Base-by-base conservation (phyloP, 2,329 filamentous ascomycete species). In the Diaporthe amygdali region DNA sequence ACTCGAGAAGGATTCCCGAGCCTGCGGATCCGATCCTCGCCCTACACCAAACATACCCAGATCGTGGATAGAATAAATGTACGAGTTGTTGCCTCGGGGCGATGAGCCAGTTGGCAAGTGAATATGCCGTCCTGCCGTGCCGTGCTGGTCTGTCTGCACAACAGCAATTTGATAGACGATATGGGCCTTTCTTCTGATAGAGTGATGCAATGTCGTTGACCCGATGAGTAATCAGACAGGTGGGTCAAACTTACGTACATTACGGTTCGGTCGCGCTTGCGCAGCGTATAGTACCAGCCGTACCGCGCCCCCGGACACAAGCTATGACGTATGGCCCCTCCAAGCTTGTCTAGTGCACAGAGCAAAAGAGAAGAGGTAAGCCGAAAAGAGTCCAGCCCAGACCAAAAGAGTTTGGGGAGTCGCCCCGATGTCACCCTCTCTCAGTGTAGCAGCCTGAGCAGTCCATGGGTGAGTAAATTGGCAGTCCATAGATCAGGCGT, bases 301-400 rank as follows among this genome's bases (percentile, higher is more conserved):
- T n/a, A n/a, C n/a, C n/a, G n/a, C n/a, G n/a, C 37, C 9, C 15
- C 9, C 15, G 8, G 22, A 10, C 22, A 27, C 37, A 17, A 27
- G 56, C 22, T 63, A 63, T 63, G 59, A 63, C 59, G 59, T 63
- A 63, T 47, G 27, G 25, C 41, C 59, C 30, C 41, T 41, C 41
- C 41, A 34, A 47, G 56, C 56, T 63, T 14, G 41, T 22, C 41
- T 25, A 63, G 6, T 39, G 37, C 25, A 22, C n/a, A 41, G 9
- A 27, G 37, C 22, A 12, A 9, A 54, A 55, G 6, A 55, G 10
- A 37, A 12, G 54, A 56, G 54, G 52, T 39, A 20, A 39, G 32
- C 54, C 34, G 37, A 32, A 34, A 47, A 34, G 41, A 17, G 30
- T n/a, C 41, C 5, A 14, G 4, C 17, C 56, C 20, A 46, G 17